Evolutionary conservation across 139 green algal species (phyloP), one percentile per base, ranked within the genome.

Genomic region (Deuterostichococcus epilithicus): DNA sequence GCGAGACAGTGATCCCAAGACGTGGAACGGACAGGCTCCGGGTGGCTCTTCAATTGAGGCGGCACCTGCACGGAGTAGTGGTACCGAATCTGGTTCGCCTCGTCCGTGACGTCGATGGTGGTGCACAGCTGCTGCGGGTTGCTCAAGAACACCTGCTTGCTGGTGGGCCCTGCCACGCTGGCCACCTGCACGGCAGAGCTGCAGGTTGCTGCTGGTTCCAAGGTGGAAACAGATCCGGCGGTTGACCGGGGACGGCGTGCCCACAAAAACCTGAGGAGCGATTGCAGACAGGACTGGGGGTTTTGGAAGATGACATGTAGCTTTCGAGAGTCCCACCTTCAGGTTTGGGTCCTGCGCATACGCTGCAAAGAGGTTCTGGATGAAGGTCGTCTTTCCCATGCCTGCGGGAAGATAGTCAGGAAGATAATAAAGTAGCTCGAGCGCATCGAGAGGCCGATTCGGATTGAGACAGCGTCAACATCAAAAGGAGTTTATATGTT

Each of bases 371-470:
- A 89, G 78, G 81, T 90, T 90, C 68, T 84, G 76, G 34, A 86
- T 80, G 75, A 90, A 88, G 38, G 85, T 89, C 37, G 85, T 90
- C 58, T 83, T 86, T 26, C 85, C 85, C 52, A 63, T 63, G 52
- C 52, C 52, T 63, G 52, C 52, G 28, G 18, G 28, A 3, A 3
- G 52, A n/a, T n/a, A n/a, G n/a, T n/a, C n/a, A n/a, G n/a, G n/a
- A n/a, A n/a, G n/a, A n/a, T n/a, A n/a, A n/a, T n/a, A n/a, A n/a
- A n/a, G n/a, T n/a, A n/a, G n/a, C n/a, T n/a, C n/a, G n/a, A n/a
- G n/a, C n/a, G n/a, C n/a, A n/a, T n/a, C n/a, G n/a, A n/a, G n/a
- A n/a, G n/a, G n/a, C n/a, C n/a, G n/a, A n/a, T n/a, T n/a, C n/a
- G n/a, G n/a, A n/a, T n/a, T n/a, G n/a, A n/a, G n/a, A n/a, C n/a